Evolutionary conservation across 768 basidiomycete genomes (phyloP), one percentile per base, ranked within the genome.

Genomic region (Lactarius indigo): DNA sequence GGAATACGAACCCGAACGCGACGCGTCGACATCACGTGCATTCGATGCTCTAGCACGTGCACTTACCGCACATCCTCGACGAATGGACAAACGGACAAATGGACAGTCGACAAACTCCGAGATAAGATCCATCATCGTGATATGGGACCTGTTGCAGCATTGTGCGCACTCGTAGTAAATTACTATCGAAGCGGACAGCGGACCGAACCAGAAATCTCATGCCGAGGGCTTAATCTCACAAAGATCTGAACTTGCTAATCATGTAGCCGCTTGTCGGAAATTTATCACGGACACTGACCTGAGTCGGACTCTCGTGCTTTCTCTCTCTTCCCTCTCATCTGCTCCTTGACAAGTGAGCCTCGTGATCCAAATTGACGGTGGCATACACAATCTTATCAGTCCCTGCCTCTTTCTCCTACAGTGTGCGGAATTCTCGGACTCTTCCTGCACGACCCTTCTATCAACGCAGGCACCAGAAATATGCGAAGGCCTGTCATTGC

Each of bases 341-440:
- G 20, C 28, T 13, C 44, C 18, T 35, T 35, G 30, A 15, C 54
- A 35, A 42, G 64, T 65, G 64, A 60, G 58, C 18, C 37, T 35
- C 23, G 63, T 64, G 17, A 9, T 39, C 30, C n/a, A 39, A 59
- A 1, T 31, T 52, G 13, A 9, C 18, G 15, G 23, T 55, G 42
- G 30, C 59, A 5, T 23, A 26, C 28, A 5, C 28, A 5, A 3
- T 31, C 60, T 57, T 50, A 60, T 63, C 23, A 47, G 28, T 17
- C 37, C 30, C 42, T 42, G 54, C 58, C 30, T 58, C 41, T 26
- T 64, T 66, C 73, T 71, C 60, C 42, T 39, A 57, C 50, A 86
- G 83, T 98, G 96, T 98, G 96, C 77, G 96, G 96, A 70, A 92
- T 97, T 74, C 82, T 96, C 68, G 96, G 94, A 70, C 81, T 97